Conservation (phyloP, 345 rosid species). For the Conringia planisiliqua region DNA sequence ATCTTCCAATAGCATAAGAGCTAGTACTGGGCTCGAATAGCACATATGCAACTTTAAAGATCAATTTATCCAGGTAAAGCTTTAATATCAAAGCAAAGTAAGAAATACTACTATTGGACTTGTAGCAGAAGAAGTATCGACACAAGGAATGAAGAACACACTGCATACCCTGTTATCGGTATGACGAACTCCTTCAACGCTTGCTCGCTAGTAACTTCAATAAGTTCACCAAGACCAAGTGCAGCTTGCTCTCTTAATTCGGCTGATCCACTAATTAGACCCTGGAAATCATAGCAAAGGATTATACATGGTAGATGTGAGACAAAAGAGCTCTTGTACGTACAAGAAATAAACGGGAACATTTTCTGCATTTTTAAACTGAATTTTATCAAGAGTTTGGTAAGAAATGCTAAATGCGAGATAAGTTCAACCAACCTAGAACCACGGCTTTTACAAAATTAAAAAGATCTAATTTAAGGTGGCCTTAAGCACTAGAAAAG, state of each 20-base stretch:
- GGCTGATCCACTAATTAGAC: conserved; percentile 85
- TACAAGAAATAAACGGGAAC: neutral
- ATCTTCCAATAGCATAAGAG: neutral
- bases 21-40: neutral
- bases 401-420: neutral
- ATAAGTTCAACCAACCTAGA: neutral
- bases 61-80: conserved; percentile 3
- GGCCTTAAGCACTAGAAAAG: neutral
- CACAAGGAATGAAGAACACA: conserved; percentile 15
- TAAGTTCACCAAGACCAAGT: conserved; percentile 92
- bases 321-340: too few species aligned
- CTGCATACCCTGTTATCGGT: conserved; percentile 88
- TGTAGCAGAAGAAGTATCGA: neutral
- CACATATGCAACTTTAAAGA: neutral
- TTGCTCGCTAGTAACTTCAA: conserved; percentile 95
- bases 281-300: conserved; percentile 48
- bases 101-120: neutral
- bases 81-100: neutral
- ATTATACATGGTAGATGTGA: too few species aligned
- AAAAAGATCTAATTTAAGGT: neutral
- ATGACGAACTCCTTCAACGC: conserved; percentile 85
- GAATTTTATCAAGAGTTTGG: neutral
- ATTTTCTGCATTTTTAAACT: neutral
- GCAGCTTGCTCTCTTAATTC: conserved; percentile 98
- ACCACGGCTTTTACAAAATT: neutral